A percentile compares a stretch with the other conserved stretches of the same genome.
These are phyloP conservation scores for Chytriomyces confervae DNA, from an alignment of 192 early-diverging fungal genomes.

Conservation along the genomic window DNA sequence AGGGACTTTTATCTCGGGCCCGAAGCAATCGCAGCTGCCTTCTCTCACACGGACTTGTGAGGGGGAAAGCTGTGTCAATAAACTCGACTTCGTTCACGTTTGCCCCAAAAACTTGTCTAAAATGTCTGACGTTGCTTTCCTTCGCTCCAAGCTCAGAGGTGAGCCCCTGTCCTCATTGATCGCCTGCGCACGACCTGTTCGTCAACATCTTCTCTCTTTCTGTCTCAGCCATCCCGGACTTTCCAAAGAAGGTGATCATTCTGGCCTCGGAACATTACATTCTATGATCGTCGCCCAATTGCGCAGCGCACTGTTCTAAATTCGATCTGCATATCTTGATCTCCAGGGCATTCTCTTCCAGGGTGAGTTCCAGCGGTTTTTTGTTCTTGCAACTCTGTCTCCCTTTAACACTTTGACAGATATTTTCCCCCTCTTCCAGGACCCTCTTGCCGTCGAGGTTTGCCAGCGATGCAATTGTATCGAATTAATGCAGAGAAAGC, in stretches of 20 bases:
- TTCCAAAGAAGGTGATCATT: conserved; percentile 76
- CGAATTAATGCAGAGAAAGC: too few relatives aligned
- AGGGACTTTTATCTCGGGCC: background rate
- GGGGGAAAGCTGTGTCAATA: too few relatives aligned
- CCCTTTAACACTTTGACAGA: conserved; percentile 73
- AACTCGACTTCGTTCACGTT: too few relatives aligned
- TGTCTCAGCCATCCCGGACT: conserved; percentile 69
- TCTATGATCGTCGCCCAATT: background rate
- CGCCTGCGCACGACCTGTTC: too few relatives aligned
- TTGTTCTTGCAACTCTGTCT: background rate
- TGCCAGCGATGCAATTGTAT: too few relatives aligned
- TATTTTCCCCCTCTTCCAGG: conserved; percentile 96
- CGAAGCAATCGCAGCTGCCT: background rate
- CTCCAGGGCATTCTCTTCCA: conserved; percentile 90
- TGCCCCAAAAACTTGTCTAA: background rate
- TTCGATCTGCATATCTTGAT: background rate
- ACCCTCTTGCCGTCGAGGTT: conserved; percentile 88
- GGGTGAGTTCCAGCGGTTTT: conserved; percentile 31
- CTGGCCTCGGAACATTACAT: too few relatives aligned
- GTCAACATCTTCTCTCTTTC: background rate
- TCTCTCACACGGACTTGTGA: too few relatives aligned
- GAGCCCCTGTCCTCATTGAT: too few relatives aligned
- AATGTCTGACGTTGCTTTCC: conserved; percentile 50
- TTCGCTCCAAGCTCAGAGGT: conserved; percentile 49
- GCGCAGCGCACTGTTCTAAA: background rate